Evolutionary conservation across 129 eudicot species (phyloP).

Genomic region (Flaveria sonorensis): DNA sequence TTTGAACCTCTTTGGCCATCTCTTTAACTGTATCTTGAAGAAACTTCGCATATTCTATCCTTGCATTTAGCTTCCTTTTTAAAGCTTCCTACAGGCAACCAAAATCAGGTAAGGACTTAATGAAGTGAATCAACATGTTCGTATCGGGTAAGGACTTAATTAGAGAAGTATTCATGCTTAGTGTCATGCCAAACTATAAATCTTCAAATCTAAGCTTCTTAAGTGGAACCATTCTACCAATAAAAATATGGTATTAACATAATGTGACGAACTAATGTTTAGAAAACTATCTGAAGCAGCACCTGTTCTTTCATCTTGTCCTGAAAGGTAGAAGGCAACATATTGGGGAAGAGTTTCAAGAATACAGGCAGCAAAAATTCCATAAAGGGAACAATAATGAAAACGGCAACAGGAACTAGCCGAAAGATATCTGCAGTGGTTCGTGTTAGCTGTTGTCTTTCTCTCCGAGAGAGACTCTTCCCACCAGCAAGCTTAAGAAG

Average conservation of each 20-base stretch:
- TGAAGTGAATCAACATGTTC: slow-evolving; percentile 7
- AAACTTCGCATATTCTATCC: slow-evolving; percentile 95
- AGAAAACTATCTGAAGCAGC: slow-evolving; percentile 2
- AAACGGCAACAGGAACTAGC: slow-evolving; percentile 98
- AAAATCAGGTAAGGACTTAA: slow-evolving; percentile 5
- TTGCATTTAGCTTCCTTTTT: slow-evolving; percentile 82
- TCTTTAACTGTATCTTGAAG: slow-evolving; percentile 94
- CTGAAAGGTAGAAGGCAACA: slow-evolving; percentile 99
- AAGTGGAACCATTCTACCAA: slow-evolving; percentile 1
- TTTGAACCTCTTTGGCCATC: slow-evolving; percentile 99
- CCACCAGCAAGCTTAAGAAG: slow-evolving; percentile 91
- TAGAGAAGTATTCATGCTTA: neutral
- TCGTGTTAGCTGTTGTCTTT: slow-evolving; percentile 94
- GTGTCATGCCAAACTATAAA: slow-evolving; percentile 10
- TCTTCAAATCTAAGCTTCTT: slow-evolving; percentile 19
- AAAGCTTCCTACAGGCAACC: slow-evolving; percentile 67
- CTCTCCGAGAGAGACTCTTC: slow-evolving; percentile 91
- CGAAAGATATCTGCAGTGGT: slow-evolving; percentile 98
- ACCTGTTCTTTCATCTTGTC: slow-evolving; percentile 99
- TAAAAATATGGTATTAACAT: neutral
- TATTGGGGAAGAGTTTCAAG: slow-evolving; percentile 93
- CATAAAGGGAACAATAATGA: slow-evolving; percentile 96
- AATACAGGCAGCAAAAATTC: slow-evolving; percentile 95
- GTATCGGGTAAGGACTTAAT: neutral
- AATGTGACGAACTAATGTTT: slow-evolving; percentile 25